A percentile compares a stretch with the other conserved stretches of the same genome.
Conservation (phyloP, 306 rosid genomes). For the Cucumis cinereus region DNA sequence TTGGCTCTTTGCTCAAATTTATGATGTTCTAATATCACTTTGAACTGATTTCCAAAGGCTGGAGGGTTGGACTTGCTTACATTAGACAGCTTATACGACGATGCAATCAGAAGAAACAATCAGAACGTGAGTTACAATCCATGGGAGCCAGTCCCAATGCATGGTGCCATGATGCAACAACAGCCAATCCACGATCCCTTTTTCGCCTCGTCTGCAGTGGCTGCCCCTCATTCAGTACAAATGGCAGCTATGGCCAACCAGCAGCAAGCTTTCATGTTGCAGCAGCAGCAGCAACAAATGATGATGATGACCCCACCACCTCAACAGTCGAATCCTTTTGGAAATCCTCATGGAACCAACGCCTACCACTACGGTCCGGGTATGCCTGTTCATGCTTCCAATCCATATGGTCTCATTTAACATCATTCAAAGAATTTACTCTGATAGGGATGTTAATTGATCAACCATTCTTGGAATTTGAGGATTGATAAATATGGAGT, state of each 20-base stretch:
- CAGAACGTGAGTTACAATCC: conserved; percentile 90
- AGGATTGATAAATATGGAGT: conserved; percentile 18
- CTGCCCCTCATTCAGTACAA: conserved; percentile 81
- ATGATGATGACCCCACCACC: conserved; percentile 73
- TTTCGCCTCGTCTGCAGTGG: conserved; percentile 46
- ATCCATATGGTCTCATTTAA: conserved; percentile 79
- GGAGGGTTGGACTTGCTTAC: conserved; percentile 96
- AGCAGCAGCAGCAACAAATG: conserved; percentile 67
- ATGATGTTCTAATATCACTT: conserved; percentile 5
- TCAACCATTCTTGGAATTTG: conserved; percentile 13
- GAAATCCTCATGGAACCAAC: conserved; percentile 60
- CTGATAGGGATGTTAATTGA: conserved; percentile 7
- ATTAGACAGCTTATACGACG: conserved; percentile 88
- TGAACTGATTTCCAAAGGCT: conserved; percentile 38
- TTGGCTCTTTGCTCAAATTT: neutral
- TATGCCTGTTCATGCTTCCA: conserved; percentile 81
- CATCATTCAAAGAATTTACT: conserved; percentile 10
- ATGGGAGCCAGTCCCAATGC: conserved; percentile 63
- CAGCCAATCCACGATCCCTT: conserved; percentile 73
- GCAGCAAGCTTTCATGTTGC: conserved; percentile 67
- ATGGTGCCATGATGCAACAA: conserved; percentile 53
- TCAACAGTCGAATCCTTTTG: conserved; percentile 68
- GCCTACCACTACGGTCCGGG: conserved; percentile 65
- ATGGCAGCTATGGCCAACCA: conserved; percentile 87
- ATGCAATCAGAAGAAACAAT: conserved; percentile 79